Conservation (phyloP, 208 protist species). For the Trypanosoma rangeli region DNA sequence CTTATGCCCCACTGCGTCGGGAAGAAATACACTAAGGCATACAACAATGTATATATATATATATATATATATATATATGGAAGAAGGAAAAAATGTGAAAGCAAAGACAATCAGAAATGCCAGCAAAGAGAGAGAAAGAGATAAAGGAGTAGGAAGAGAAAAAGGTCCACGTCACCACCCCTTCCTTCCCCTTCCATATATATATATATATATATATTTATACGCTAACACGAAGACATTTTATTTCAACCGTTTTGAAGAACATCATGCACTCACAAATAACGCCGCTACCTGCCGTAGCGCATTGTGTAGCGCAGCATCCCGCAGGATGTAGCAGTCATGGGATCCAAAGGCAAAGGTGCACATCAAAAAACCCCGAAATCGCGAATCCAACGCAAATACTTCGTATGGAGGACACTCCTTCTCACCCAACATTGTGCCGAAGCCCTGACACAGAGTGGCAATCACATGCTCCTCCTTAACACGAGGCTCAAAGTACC, state of each 20-base stretch:
- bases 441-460: constrained; percentile 11
- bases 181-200: no score
- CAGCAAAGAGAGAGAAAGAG: constrained; percentile 16
- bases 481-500: neutral
- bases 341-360: no score
- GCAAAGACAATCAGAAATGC: neutral
- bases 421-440: neutral
- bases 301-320: no score
- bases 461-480: constrained; percentile 2
- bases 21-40: neutral
- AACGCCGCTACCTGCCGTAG: no score
- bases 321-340: no score
- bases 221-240: neutral
- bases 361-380: constrained; percentile 1
- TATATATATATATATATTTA: neutral
- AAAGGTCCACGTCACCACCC: no score
- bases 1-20: neutral
- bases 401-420: constrained; percentile 12
- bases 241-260: no score
- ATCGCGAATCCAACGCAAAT: constrained; percentile 4
- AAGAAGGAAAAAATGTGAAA: constrained; percentile 6
- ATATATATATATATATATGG: no score
- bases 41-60: no score
- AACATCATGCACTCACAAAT: no score
- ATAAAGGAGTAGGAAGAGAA: no score